A percentile compares a stretch with the other conserved stretches of the same genome.
These are phyloP conservation scores for Polyporus arcularius DNA, from an alignment of 768 basidiomycete species.

Conservation along the genomic window DNA sequence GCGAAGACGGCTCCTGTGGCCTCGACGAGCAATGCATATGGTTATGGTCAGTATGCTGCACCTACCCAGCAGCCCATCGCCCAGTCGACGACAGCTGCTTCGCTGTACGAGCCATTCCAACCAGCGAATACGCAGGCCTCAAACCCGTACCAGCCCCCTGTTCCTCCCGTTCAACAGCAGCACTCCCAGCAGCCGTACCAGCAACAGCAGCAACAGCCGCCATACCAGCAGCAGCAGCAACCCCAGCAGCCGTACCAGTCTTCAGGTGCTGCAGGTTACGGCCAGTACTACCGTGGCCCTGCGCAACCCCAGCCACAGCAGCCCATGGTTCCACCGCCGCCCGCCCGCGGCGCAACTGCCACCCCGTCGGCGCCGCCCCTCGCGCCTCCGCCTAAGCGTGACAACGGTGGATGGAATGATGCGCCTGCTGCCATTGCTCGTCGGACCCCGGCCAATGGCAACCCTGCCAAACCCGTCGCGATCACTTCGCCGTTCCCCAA, in stretches of 20 bases:
- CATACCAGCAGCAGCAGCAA: constrained; percentile 13
- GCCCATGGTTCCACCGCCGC: constrained; percentile 20
- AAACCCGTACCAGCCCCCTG: constrained; percentile 24
- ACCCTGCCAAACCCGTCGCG: constrained; percentile 58
- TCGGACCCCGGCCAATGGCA: constrained; percentile 53
- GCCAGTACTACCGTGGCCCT: constrained; percentile 35
- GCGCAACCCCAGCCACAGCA: constrained; percentile 29
- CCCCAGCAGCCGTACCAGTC: constrained; percentile 19
- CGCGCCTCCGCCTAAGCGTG: constrained; percentile 56
- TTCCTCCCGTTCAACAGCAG: constrained; percentile 8
- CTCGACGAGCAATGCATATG: constrained; percentile 21
- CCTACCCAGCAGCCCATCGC: constrained; percentile 24
- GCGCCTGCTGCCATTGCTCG: constrained; percentile 58
- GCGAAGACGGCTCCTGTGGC: constrained; percentile 20
- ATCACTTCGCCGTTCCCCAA: constrained; percentile 92
- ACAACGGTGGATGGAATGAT: constrained; percentile 92
- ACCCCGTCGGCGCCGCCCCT: constrained; percentile 41
- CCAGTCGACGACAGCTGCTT: constrained; percentile 20
- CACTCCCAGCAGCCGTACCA: constrained; percentile 1
- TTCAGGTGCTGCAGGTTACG: constrained; percentile 25
- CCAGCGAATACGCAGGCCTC: constrained; percentile 16
- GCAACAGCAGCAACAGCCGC: constrained; percentile 13
- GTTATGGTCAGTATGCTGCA: constrained; percentile 24
- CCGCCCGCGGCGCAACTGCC: constrained; percentile 44
- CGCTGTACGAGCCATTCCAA: constrained; percentile 24